These are phyloP conservation scores for Oryza meyeriana DNA, from an alignment of 176 grass and related monocot genomes.

Conservation along the genomic window DNA sequence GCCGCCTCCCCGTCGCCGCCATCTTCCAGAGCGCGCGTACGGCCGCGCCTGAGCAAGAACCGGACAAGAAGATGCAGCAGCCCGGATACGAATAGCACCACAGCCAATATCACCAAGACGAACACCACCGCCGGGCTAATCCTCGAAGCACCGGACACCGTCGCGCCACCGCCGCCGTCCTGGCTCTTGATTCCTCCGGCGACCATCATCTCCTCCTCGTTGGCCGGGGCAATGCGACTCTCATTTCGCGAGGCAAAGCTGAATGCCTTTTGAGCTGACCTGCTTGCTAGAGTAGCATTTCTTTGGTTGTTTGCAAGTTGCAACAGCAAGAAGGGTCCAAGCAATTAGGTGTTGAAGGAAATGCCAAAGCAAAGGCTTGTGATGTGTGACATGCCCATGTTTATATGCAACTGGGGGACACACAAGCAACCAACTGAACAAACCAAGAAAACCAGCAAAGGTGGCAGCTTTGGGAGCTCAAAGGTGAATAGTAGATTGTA, in stretches of 20 bases:
- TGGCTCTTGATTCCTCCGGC: conserved; percentile 10
- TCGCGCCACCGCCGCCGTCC: not conserved
- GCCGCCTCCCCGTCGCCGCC: not conserved
- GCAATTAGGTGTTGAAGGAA: conserved; percentile 20
- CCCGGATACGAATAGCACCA: conserved; percentile 58
- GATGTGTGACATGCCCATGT: conserved; percentile 19
- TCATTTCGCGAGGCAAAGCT: conserved; percentile 37
- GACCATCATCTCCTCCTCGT: conserved; percentile 7
- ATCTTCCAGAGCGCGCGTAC: not conserved
- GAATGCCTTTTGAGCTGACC: conserved; percentile 20
- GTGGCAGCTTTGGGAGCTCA: not conserved
- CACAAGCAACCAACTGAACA: conserved; percentile 10
- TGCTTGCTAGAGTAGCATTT: not conserved
- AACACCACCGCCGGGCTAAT: conserved; percentile 55
- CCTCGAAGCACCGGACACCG: not conserved
- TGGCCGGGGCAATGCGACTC: conserved; percentile 11
- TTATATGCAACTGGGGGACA: conserved; percentile 14
- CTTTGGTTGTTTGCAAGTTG: conserved; percentile 36
- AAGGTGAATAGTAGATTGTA: not conserved
- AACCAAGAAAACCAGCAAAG: not conserved
- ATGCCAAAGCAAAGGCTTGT: conserved; percentile 23
- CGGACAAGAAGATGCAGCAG: conserved; percentile 68
- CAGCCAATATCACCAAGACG: conserved; percentile 55
- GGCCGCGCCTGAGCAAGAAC: conserved; percentile 49
- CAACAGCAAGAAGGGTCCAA: conserved; percentile 28